Percentiles rank a stretch among this genome's conserved stretches.
Evolutionary conservation across 805 yeast genomes (phyloP).

Genomic region (Wickerhamia fluorescens): DNA sequence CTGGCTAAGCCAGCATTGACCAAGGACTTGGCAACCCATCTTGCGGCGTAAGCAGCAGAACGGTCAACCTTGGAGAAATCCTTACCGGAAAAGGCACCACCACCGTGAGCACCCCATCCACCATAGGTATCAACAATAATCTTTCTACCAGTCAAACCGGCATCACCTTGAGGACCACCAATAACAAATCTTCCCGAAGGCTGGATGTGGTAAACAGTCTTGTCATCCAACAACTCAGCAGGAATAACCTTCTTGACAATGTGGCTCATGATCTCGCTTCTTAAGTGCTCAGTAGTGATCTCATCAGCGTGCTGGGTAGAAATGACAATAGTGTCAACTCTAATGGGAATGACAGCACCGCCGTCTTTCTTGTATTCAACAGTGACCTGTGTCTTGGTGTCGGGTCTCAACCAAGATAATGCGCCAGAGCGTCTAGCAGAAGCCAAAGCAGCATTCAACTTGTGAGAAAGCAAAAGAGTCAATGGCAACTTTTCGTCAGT

Average conservation of each 20-base stretch:
- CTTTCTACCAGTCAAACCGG: constrained; percentile 99
- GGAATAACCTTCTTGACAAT: constrained; percentile 91
- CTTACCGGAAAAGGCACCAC: constrained; percentile 99
- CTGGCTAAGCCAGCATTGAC: constrained; percentile 91
- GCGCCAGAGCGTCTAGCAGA: constrained; percentile 95
- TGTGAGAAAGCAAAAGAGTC: constrained; percentile 90
- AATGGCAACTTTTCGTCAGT: constrained; percentile 96
- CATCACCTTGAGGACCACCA: constrained; percentile 99
- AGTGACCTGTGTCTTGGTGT: constrained; percentile 99
- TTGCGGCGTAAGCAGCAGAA: constrained; percentile 99
- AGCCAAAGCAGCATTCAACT: constrained; percentile 93
- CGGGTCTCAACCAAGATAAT: constrained; percentile 97
- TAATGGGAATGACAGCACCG: constrained; percentile 92
- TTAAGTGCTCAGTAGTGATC: constrained; percentile 87
- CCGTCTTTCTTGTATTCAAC: constrained; percentile 89
- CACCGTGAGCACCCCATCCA: constrained; percentile 99
- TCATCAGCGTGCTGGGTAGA: constrained; percentile 98
- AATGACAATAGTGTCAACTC: constrained; percentile 96
- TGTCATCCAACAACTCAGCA: constrained; percentile 81
- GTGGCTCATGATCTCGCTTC: constrained; percentile 69
- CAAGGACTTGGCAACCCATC: constrained; percentile 99
- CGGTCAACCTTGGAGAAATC: constrained; percentile 99
- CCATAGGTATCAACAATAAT: constrained; percentile 99
- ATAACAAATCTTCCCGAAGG: constrained; percentile 99
- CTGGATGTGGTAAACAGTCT: constrained; percentile 96